phyloP scores from a whole-genome alignment of 2,329 filamentous ascomycete species.

The Calonectria naviculata region DNA sequence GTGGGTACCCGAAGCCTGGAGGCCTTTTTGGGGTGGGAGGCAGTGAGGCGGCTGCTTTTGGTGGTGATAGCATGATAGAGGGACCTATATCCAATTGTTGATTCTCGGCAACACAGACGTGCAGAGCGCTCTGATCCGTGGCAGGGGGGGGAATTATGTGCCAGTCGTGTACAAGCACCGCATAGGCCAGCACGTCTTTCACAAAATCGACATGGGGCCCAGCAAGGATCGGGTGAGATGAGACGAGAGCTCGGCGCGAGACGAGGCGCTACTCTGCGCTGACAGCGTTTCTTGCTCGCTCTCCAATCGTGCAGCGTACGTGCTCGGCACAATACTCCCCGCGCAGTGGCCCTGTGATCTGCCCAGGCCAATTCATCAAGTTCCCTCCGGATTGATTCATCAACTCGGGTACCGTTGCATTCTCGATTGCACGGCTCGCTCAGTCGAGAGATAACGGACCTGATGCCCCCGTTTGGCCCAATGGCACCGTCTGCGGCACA shows the following conservation, averaged over 20 bases:
- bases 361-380: conserved; percentile 16
- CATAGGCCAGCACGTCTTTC: neutral
- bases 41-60: conserved; percentile 19
- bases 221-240: conserved; percentile 30
- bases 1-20: conserved; percentile 28
- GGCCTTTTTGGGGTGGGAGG: neutral
- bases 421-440: neutral
- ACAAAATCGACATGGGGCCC: neutral
- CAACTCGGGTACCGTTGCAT: conserved; percentile 14
- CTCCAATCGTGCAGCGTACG: neutral
- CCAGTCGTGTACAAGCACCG: neutral
- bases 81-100: neutral
- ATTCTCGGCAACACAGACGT: neutral
- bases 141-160: neutral
- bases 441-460: conserved; percentile 1
- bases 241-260: conserved; percentile 25
- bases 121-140: neutral
- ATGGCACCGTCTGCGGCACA: conserved; percentile 28
- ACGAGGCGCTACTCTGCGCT: conserved; percentile 37
- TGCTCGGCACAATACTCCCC: neutral
- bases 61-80: neutral
- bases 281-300: conserved; percentile 24
- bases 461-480: neutral
- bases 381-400: conserved; percentile 11
- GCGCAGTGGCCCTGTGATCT: conserved; percentile 11